phyloP scores from a whole-genome alignment of 148 eudicot genomes.

The Camellia lanceoleosa region DNA sequence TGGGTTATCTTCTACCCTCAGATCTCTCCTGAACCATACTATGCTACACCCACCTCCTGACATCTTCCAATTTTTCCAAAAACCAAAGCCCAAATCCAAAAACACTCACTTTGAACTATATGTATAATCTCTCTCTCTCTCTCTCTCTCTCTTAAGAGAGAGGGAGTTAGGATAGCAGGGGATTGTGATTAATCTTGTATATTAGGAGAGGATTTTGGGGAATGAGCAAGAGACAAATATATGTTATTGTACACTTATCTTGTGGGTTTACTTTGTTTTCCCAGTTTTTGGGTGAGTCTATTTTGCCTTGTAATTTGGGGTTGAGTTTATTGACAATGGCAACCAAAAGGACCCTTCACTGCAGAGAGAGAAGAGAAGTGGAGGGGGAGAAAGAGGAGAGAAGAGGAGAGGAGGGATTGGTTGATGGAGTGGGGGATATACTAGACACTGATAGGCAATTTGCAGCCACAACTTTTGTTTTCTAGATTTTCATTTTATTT shows the following conservation, averaged over 20 bases:
- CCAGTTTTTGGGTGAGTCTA: conserved; percentile 14
- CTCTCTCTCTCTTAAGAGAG: background rate
- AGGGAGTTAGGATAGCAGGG: background rate
- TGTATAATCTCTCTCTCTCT: background rate
- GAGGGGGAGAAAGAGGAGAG: background rate
- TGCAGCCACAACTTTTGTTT: conserved; percentile 71
- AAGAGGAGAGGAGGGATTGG: conserved; percentile 32
- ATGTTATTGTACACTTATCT: background rate
- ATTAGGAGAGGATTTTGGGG: conserved; percentile 11
- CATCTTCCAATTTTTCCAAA: conserved; percentile 32
- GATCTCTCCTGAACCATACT: conserved; percentile 99
- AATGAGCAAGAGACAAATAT: background rate
- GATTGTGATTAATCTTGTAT: background rate
- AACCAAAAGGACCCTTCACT: background rate
- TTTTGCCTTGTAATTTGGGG: conserved; percentile 7
- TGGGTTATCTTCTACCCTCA: conserved; percentile 94
- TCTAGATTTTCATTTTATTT: conserved; percentile 8
- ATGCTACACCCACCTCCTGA: conserved; percentile 61
- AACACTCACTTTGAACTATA: background rate
- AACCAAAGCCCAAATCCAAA: background rate
- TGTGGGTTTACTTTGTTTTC: background rate
- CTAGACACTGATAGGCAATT: conserved; percentile 36
- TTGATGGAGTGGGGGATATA: conserved; percentile 32
- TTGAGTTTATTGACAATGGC: conserved; percentile 6
- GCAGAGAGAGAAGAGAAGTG: conserved; percentile 13